Percentiles rank a stretch among this genome's conserved stretches.
These are phyloP conservation scores for Liquidambar formosana DNA, from an alignment of 164 flowering plant species.

Conservation along the genomic window DNA sequence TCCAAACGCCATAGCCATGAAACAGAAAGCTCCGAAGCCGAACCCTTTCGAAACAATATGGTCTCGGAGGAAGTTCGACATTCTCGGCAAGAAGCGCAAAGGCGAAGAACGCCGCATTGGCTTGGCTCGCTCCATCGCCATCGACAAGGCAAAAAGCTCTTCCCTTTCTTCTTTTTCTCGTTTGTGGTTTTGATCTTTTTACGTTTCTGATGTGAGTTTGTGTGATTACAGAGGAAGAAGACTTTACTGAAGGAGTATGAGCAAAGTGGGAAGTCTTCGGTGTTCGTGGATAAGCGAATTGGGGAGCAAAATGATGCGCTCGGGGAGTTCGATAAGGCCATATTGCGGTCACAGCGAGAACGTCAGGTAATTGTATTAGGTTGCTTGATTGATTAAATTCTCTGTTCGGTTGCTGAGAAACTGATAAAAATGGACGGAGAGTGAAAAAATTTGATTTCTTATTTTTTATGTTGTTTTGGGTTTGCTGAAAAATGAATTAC, in stretches of 20 bases:
- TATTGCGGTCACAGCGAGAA: conserved; percentile 88
- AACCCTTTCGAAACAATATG: conserved; percentile 89
- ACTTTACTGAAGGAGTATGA: conserved; percentile 87
- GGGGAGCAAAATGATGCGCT: conserved; percentile 76
- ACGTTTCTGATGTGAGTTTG: background rate
- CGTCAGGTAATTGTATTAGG: conserved; percentile 52
- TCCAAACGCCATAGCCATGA: conserved; percentile 58
- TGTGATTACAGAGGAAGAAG: conserved; percentile 60
- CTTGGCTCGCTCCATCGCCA: conserved; percentile 73
- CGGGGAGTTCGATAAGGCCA: conserved; percentile 83
- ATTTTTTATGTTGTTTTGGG: too few species aligned
- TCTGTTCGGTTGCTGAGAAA: background rate
- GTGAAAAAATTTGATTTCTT: background rate
- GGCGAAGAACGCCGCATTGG: conserved; percentile 86
- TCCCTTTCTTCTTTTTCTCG: background rate
- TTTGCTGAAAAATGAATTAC: background rate
- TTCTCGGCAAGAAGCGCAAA: conserved; percentile 87
- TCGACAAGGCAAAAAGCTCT: conserved; percentile 54
- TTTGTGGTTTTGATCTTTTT: background rate
- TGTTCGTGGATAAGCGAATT: conserved; percentile 84
- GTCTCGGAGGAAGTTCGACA: conserved; percentile 86
- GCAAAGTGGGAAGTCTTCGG: conserved; percentile 77
- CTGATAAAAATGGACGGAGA: background rate
- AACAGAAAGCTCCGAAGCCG: conserved; percentile 37
- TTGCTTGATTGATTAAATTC: background rate